Percentiles rank a stretch among this genome's conserved stretches.
Evolutionary conservation across 164 flowering plant genomes (phyloP).

Genomic region (Taxillus chinensis): DNA sequence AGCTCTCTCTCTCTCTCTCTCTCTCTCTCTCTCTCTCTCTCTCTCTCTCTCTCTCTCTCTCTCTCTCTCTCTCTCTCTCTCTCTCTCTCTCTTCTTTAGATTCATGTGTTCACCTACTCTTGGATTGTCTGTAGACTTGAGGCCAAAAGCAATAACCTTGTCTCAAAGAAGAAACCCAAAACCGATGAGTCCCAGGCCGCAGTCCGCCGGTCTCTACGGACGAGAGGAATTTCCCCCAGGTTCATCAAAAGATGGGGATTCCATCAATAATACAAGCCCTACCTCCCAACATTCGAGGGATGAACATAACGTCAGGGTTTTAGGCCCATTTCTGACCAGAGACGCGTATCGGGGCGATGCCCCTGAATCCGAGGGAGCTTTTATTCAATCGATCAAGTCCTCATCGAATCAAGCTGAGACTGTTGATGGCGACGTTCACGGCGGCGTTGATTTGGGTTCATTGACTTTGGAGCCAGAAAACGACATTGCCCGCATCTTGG

Average conservation of each 20-base stretch:
- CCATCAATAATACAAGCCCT: slow-evolving; percentile 15
- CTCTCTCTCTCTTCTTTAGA: not conserved
- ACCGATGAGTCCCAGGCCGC: slow-evolving; percentile 25
- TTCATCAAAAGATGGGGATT: slow-evolving; percentile 15
- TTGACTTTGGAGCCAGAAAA: slow-evolving; percentile 47
- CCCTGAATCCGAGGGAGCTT: slow-evolving; percentile 12
- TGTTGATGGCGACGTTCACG: too few relatives aligned
- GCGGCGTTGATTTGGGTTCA: slow-evolving; percentile 21
- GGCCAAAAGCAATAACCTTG: slow-evolving; percentile 22
- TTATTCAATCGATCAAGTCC: slow-evolving; percentile 23
- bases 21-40: slow-evolving; percentile 7
- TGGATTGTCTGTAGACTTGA: not conserved
- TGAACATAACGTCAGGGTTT: slow-evolving; percentile 7
- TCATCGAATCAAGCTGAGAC: too few relatives aligned
- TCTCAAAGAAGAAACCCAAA: slow-evolving; percentile 43
- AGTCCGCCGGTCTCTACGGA: slow-evolving; percentile 59
- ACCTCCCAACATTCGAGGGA: not conserved
- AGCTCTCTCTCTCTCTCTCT: slow-evolving; percentile 21
- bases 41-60: too few relatives aligned
- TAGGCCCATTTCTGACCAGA: slow-evolving; percentile 33
- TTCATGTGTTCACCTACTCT: not conserved
- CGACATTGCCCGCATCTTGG: slow-evolving; percentile 43
- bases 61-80: too few relatives aligned
- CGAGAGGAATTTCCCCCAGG: slow-evolving; percentile 58
- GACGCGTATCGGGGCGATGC: slow-evolving; percentile 28